Base-by-base conservation (phyloP, 1,139 yeast genomes). In the Geotrichum klebahnii region DNA sequence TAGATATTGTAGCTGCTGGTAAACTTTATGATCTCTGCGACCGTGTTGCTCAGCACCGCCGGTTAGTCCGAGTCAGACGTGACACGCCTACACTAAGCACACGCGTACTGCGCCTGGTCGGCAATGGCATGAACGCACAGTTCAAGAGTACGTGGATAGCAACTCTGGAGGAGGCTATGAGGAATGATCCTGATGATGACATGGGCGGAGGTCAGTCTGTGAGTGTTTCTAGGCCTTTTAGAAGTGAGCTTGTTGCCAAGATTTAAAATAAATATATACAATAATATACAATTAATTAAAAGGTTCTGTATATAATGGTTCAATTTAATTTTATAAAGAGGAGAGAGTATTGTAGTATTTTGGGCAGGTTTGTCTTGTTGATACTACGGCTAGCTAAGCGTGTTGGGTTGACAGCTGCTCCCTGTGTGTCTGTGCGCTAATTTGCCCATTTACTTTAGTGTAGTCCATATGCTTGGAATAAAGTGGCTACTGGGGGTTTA, bases 1-100 rank as follows among this genome's bases (percentile, higher is more conserved):
- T 59, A 23, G 59, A 60, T 23, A 52, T 60, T 29, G 46, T 57
- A 5, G 59, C 61, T 1, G 52, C 54, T 16, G 68, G 67, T 12
- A 59, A 56, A 39, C 57, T 66, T 20, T 60, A 57, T 42, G 67
- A 65, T 20, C 56, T 59, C 26, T 55, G 63, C 14, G 68, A 66
- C 50, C 58, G 55, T 17, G 61, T 66, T 19, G 64, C 67, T 2
- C 55, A 58, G 40, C 61, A 64, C 17, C 59, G 69, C 4, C 48
- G 55, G 8, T 36, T 49, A 4, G 29, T 49, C 8, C 38, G 53
- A 6, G 48, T 49, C 9, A 46, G 55, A 24, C 29, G 52, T 50
- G 56, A 56, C 50, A 48, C 53, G 40, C 34, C 54, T 24, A 22
- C 54, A 43, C 20, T 55, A 42, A 38, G 35, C 14, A 24, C 46